Conservation (phyloP, 176 grass and related monocot genomes). For the Calamus simplicifolius region DNA sequence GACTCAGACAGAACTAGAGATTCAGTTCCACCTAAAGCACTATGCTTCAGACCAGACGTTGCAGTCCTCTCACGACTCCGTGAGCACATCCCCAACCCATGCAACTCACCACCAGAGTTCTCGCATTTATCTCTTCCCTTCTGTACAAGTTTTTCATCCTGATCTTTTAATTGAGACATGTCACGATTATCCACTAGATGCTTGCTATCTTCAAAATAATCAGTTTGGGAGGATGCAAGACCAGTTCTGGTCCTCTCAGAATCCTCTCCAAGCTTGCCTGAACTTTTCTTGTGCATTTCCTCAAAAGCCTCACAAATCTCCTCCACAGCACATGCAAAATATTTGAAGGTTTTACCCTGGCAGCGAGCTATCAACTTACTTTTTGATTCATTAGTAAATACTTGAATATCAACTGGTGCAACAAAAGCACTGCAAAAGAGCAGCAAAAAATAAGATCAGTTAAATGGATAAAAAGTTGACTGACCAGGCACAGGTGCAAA, state of each 20-base stretch:
- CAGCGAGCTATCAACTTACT: conserved; percentile 46
- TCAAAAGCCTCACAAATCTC: conserved; percentile 86
- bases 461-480: not conserved
- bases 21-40: conserved; percentile 20
- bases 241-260: not conserved
- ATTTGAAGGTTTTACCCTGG: conserved; percentile 43
- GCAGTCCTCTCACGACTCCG: conserved; percentile 11
- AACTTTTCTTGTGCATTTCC: conserved; percentile 27
- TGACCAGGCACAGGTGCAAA: too few relatives aligned
- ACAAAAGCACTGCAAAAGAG: conserved; percentile 67
- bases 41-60: conserved; percentile 2
- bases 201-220: conserved; percentile 30
- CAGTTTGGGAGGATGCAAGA: not conserved
- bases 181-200: conserved; percentile 31
- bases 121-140: conserved; percentile 19
- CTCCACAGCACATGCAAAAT: conserved; percentile 58
- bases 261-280: conserved; percentile 4
- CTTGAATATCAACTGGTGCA: conserved; percentile 63
- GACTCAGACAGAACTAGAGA: conserved; percentile 13
- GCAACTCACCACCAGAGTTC: conserved; percentile 14
- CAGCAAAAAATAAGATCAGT: conserved; percentile 1
- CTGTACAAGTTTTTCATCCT: conserved; percentile 24
- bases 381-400: conserved; percentile 71
- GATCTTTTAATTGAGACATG: conserved; percentile 33
- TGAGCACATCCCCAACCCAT: conserved; percentile 22